These are phyloP conservation scores for Wallemia ichthyophaga DNA, from an alignment of 1,284 basidiomycete genomes.

Conservation along the genomic window DNA sequence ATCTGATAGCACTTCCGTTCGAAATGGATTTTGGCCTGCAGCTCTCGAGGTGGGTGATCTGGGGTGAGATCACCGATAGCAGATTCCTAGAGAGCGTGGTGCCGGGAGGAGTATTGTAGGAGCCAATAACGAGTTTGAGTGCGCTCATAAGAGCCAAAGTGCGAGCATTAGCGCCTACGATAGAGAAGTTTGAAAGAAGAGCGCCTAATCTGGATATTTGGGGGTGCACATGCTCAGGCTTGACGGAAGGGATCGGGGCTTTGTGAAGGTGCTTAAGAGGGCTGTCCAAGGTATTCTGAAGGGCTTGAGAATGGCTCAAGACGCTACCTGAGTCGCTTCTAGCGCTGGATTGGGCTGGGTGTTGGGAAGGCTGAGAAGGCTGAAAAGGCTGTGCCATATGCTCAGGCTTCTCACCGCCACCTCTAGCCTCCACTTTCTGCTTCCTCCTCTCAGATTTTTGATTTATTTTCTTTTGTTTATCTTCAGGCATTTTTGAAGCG, in stretches of 20 bases:
- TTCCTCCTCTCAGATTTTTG: not conserved
- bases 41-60: constrained; percentile 63
- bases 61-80: constrained; percentile 59
- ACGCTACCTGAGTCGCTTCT: not conserved
- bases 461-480: not conserved
- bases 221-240: not conserved
- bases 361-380: too few relatives aligned
- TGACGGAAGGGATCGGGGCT: not conserved
- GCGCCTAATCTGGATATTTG: not conserved
- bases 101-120: constrained; percentile 50
- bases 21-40: constrained; percentile 77
- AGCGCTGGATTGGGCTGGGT: not conserved
- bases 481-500: not conserved
- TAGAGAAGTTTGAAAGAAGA: not conserved
- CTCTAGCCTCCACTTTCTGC: not conserved
- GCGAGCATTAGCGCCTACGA: not conserved
- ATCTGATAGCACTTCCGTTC: constrained; percentile 76
- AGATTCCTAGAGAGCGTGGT: constrained; percentile 58
- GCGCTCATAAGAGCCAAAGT: not conserved
- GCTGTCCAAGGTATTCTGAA: not conserved
- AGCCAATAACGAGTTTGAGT: constrained; percentile 32
- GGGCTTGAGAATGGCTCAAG: too few relatives aligned
- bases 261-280: not conserved
- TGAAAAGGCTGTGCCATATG: not conserved
- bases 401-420: not conserved